Percentiles rank a stretch among this genome's conserved stretches.
phyloP scores from a whole-genome alignment of 176 grass and related monocot species.

The Poa pratensis region DNA sequence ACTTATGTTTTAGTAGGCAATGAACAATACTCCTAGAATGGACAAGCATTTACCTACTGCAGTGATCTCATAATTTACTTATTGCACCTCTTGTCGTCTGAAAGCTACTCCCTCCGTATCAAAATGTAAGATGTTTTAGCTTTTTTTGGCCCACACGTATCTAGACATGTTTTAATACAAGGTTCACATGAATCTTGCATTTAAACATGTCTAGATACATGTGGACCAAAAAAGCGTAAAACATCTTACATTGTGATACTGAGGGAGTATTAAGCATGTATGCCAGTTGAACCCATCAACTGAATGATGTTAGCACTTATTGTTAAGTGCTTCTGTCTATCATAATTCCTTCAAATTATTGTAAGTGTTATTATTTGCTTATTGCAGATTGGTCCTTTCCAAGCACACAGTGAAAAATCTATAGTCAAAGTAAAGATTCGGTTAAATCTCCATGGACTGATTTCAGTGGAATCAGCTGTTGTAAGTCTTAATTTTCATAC shows the following conservation, averaged over 20 bases:
- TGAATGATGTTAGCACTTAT: slow-evolving; percentile 30
- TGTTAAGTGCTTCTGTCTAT: slow-evolving; percentile 25
- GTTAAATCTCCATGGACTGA: slow-evolving; percentile 92
- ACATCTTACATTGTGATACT: no score
- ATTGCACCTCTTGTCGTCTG: no score
- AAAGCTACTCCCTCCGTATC: no score
- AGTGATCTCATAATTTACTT: no score
- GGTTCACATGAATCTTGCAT: no score
- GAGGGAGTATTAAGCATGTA: neutral
- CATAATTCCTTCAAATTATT: slow-evolving; percentile 33
- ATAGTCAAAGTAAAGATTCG: slow-evolving; percentile 86
- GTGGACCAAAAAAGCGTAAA: no score
- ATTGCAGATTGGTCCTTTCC: slow-evolving; percentile 92
- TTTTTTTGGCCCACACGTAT: no score
- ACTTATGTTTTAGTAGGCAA: slow-evolving; percentile 12
- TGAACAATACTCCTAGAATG: slow-evolving; percentile 26
- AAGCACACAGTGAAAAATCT: slow-evolving; percentile 59
- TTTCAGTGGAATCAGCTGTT: slow-evolving; percentile 83
- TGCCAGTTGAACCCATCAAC: neutral
- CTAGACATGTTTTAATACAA: no score
- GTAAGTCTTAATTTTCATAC: slow-evolving; percentile 60
- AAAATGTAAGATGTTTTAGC: no score
- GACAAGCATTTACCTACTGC: no score
- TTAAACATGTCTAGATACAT: no score
- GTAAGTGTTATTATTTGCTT: slow-evolving; percentile 19